These are phyloP conservation scores for Lasiodiplodia citricola DNA, from an alignment of 2,329 filamentous ascomycete species.

Conservation along the genomic window DNA sequence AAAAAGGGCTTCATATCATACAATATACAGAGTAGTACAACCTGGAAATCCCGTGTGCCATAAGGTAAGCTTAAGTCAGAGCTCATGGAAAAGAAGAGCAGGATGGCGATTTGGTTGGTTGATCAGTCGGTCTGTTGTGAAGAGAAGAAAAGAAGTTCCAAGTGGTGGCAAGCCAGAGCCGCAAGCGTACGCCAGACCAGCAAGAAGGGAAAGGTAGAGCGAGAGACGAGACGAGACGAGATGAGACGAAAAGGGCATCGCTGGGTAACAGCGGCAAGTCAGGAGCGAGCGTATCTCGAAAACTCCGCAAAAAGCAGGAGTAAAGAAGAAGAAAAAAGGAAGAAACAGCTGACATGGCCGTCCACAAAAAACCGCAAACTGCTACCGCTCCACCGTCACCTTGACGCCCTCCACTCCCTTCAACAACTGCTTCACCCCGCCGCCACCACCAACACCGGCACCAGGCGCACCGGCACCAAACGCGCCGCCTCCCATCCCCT, in stretches of 20 bases:
- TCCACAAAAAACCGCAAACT: not conserved
- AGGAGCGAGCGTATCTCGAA: not conserved
- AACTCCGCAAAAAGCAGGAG: not conserved
- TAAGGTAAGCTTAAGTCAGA: not conserved
- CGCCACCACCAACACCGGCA: not conserved
- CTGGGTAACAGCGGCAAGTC: not conserved
- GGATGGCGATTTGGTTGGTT: not conserved
- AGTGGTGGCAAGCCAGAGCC: not conserved
- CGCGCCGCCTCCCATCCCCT: not conserved
- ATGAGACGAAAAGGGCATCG: not conserved
- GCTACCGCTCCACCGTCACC: conserved; percentile 31
- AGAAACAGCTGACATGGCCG: not conserved
- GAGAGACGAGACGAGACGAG: not conserved
- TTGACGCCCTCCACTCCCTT: conserved; percentile 31
- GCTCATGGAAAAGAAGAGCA: not conserved
- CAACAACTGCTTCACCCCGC: conserved; percentile 27
- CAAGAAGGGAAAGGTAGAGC: not conserved
- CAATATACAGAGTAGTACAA: not conserved
- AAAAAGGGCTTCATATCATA: not conserved
- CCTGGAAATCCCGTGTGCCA: not conserved
- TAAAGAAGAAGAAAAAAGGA: not conserved
- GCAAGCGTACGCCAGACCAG: not conserved
- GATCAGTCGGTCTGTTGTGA: not conserved
- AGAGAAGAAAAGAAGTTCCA: not conserved
- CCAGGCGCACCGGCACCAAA: no score